Evolutionary conservation across 176 grass and related monocot genomes (phyloP).

Genomic region (Themeda triandra): DNA sequence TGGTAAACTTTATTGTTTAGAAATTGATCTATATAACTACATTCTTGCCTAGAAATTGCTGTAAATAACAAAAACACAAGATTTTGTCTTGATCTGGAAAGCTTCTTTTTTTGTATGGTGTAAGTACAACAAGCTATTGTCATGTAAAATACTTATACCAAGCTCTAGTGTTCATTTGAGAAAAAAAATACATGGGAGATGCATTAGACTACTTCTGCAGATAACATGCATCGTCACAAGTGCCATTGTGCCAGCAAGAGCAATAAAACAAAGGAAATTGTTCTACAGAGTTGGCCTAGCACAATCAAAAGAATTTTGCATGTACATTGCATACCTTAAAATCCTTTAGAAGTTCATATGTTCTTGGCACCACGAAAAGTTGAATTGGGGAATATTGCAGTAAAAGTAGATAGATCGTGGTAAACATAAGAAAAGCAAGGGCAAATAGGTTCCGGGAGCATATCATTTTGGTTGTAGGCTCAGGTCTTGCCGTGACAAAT

Average conservation of each 20-base stretch:
- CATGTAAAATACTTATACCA: neutral
- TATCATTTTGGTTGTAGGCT: slow-evolving; percentile 15
- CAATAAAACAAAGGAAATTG: neutral
- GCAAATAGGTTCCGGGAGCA: slow-evolving; percentile 19
- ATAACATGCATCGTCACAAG: neutral
- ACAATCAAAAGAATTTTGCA: neutral
- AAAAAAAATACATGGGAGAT: slow-evolving; percentile 10
- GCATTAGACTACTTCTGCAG: neutral
- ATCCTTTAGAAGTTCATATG: slow-evolving; percentile 55
- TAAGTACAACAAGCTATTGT: no score
- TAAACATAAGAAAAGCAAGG: slow-evolving; percentile 19
- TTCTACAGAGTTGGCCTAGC: neutral
- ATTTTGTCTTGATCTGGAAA: no score
- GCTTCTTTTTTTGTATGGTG: no score
- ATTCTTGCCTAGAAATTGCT: no score
- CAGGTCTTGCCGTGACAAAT: no score
- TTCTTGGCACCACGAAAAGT: slow-evolving; percentile 67
- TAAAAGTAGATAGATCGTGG: slow-evolving; percentile 65
- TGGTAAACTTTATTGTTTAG: no score
- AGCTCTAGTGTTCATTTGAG: neutral
- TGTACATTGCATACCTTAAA: slow-evolving; percentile 15
- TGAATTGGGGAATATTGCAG: slow-evolving; percentile 40
- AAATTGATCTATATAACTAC: no score
- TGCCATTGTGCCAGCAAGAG: neutral
- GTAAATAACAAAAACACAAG: no score